These are phyloP conservation scores for Alternaria angustiovoidea DNA, from an alignment of 2,329 filamentous ascomycete genomes.

Conservation along the genomic window DNA sequence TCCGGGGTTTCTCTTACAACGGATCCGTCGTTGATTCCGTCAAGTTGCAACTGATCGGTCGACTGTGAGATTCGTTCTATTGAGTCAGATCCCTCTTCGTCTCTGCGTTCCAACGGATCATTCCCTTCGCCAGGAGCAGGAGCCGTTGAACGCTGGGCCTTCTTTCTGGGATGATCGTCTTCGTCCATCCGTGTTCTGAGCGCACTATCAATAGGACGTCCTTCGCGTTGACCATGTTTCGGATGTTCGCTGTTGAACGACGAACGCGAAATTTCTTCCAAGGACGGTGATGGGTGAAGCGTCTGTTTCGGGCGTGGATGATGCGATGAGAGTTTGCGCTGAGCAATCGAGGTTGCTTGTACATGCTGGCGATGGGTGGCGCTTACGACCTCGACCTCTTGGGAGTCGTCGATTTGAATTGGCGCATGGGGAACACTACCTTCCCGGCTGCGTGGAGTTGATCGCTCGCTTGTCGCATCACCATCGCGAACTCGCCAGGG, in stretches of 20 bases:
- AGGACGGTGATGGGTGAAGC: slow-evolving; percentile 2
- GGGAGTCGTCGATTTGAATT: slow-evolving; percentile 41
- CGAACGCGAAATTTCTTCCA: slow-evolving; percentile 11
- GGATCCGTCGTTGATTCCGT: neutral
- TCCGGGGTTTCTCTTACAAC: slow-evolving; percentile 18
- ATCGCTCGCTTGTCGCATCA: neutral
- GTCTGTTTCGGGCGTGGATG: neutral
- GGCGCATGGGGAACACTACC: slow-evolving; percentile 28
- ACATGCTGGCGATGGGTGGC: neutral
- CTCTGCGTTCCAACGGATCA: neutral
- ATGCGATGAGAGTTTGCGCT: neutral
- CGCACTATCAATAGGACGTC: neutral
- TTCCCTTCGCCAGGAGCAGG: neutral
- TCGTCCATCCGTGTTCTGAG: neutral
- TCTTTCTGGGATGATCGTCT: neutral
- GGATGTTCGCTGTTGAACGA: neutral
- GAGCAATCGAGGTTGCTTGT: neutral
- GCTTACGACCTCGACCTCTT: slow-evolving; percentile 18
- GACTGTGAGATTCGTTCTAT: slow-evolving; percentile 19
- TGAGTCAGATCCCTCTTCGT: neutral
- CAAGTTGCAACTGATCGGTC: slow-evolving; percentile 14
- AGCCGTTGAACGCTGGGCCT: neutral
- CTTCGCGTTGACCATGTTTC: neutral
- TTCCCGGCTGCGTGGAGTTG: neutral
- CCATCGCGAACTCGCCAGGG: neutral